Conservation (phyloP, 2,329 filamentous ascomycete genomes). For the Chrysoporthe puriensis region DNA sequence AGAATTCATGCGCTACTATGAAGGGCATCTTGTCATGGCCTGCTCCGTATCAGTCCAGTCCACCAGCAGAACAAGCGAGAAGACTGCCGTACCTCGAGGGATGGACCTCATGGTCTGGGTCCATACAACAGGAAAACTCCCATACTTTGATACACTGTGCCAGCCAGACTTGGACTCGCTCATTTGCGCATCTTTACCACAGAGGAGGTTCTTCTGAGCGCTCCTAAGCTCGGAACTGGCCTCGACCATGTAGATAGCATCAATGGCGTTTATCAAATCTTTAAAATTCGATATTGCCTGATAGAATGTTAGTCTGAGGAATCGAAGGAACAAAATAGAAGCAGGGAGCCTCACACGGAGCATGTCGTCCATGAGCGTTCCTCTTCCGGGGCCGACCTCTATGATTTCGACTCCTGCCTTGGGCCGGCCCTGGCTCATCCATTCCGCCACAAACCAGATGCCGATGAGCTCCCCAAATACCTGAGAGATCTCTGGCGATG, state of each 20-base stretch:
- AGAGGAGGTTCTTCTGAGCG: constrained; percentile 80
- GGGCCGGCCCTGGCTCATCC: constrained; percentile 85
- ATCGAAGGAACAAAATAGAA: not conserved
- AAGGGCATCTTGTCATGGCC: constrained; percentile 77
- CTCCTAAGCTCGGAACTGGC: constrained; percentile 80
- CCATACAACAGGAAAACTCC: constrained; percentile 79
- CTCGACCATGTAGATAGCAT: constrained; percentile 92
- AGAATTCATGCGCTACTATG: constrained; percentile 97
- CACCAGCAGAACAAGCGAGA: not conserved
- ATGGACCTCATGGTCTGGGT: constrained; percentile 86
- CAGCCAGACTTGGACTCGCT: constrained; percentile 74
- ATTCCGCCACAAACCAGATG: constrained; percentile 94
- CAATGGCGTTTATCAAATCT: constrained; percentile 73
- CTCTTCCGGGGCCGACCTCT: constrained; percentile 90
- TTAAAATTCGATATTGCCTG: constrained; percentile 87
- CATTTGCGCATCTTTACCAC: constrained; percentile 69
- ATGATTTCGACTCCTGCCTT: constrained; percentile 81
- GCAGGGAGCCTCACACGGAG: constrained; percentile 65
- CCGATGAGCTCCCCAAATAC: constrained; percentile 94
- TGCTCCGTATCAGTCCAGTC: constrained; percentile 35
- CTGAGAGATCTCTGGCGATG: constrained; percentile 95
- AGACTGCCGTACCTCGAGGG: constrained; percentile 60
- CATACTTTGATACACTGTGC: constrained; percentile 76
- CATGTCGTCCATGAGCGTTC: constrained; percentile 97
- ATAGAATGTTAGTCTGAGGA: constrained; percentile 10